A percentile compares a stretch with the other conserved stretches of the same genome.
These are phyloP conservation scores for Logfia minima DNA, from an alignment of 129 eudicot genomes.

Conservation along the genomic window DNA sequence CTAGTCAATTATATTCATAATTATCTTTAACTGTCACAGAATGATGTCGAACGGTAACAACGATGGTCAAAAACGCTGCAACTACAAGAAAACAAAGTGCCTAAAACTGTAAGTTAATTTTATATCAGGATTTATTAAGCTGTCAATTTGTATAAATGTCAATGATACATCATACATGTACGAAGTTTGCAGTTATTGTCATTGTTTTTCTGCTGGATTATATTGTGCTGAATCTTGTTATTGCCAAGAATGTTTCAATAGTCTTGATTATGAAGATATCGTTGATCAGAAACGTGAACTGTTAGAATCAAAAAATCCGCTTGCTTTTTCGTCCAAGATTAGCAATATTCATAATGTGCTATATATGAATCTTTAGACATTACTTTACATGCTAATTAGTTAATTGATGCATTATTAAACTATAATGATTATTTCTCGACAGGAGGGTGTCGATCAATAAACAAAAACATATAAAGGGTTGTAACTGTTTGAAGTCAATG, in stretches of 20 bases:
- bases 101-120: constrained; percentile 64
- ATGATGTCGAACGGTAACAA: constrained; percentile 27
- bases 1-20: background rate
- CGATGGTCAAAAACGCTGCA: constrained; percentile 55
- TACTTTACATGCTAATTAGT: background rate
- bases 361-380: constrained; percentile 23
- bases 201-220: constrained; percentile 76
- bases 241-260: constrained; percentile 73
- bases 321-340: constrained; percentile 72
- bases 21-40: constrained; percentile 31
- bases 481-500: constrained; percentile 82
- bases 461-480: constrained; percentile 69
- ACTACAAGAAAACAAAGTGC: constrained; percentile 62
- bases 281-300: constrained; percentile 48
- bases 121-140: background rate
- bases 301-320: constrained; percentile 60
- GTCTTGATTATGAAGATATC: constrained; percentile 55
- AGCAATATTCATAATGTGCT: constrained; percentile 36
- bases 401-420: background rate
- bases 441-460: constrained; percentile 43
- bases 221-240: constrained; percentile 63
- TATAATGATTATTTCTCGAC: constrained; percentile 13
- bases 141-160: no score
- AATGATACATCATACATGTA: no score
- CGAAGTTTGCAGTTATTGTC: constrained; percentile 63